A percentile compares a stretch with the other conserved stretches of the same genome.
Evolutionary conservation across 495 filamentous ascomycete genomes (phyloP).

Genomic region (Bathelium albidoporum): DNA sequence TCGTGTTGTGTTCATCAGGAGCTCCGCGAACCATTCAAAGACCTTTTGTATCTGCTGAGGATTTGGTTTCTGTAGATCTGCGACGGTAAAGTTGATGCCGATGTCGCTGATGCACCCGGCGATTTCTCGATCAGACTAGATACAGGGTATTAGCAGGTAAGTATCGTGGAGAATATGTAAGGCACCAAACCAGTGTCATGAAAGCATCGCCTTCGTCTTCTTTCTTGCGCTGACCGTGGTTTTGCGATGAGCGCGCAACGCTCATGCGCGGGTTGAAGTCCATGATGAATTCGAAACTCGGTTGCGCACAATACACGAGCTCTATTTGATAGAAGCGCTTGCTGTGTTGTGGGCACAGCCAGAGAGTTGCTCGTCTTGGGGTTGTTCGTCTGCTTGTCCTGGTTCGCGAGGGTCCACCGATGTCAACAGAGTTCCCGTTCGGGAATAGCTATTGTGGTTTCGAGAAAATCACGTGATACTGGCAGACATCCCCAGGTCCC

Average conservation of each 20-base stretch:
- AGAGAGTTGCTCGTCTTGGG: too few species aligned
- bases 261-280: constrained; percentile 75
- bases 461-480: background rate
- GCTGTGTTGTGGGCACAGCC: background rate
- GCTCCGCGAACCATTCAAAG: constrained; percentile 92
- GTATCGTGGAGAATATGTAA: background rate
- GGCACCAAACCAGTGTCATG: constrained; percentile 62
- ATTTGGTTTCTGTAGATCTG: constrained; percentile 87
- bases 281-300: constrained; percentile 37
- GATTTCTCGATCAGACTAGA: constrained; percentile 71
- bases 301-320: too few species aligned
- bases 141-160: background rate
- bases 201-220: constrained; percentile 76
- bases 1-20: constrained; percentile 81
- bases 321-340: background rate
- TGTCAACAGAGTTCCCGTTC: constrained; percentile 1
- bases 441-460: background rate
- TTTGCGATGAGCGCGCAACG: constrained; percentile 42
- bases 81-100: constrained; percentile 74
- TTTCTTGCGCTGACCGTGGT: constrained; percentile 48
- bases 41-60: constrained; percentile 89
- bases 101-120: constrained; percentile 95
- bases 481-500: too few species aligned
- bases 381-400: background rate
- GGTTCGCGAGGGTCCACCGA: constrained; percentile 1